Percentiles rank a stretch among this genome's conserved stretches.
These are phyloP conservation scores for Straminergon stramineum DNA, from an alignment of 225 moss, liverwort and hornwort species.

Conservation along the genomic window DNA sequence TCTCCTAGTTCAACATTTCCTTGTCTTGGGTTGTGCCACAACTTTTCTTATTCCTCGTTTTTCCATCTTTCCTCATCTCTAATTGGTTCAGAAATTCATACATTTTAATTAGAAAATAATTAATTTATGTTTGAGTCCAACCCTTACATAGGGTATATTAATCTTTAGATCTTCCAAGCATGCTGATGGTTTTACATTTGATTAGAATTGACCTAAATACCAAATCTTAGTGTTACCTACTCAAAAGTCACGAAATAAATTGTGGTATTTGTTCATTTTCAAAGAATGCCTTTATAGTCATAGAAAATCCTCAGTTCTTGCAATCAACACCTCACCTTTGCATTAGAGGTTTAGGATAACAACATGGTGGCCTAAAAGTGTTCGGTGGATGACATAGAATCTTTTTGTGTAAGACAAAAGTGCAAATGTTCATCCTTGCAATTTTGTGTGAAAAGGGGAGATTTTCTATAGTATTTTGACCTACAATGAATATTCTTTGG, in stretches of 20 bases:
- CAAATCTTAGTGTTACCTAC: fast-evolving
- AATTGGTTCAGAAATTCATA: neutral
- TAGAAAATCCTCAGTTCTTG: neutral
- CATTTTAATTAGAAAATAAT: no score
- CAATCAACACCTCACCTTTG: neutral
- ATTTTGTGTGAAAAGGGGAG: no score
- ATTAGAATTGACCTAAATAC: neutral
- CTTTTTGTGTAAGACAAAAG: neutral
- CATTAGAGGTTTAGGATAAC: neutral
- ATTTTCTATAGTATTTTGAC: no score
- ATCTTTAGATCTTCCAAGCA: no score
- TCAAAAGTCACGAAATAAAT: neutral
- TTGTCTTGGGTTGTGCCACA: neutral
- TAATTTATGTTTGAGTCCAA: no score
- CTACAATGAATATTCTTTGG: fast-evolving
- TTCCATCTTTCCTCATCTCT: neutral
- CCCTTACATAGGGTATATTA: no score
- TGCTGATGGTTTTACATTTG: neutral
- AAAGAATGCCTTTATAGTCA: neutral
- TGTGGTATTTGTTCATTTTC: neutral
- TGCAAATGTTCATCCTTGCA: neutral
- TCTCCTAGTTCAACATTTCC: neutral
- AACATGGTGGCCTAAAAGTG: no score
- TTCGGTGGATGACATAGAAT: fast-evolving
- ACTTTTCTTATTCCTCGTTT: neutral